Conservation (phyloP, 176 grass and related monocot genomes). For the Ensete ventricosum region DNA sequence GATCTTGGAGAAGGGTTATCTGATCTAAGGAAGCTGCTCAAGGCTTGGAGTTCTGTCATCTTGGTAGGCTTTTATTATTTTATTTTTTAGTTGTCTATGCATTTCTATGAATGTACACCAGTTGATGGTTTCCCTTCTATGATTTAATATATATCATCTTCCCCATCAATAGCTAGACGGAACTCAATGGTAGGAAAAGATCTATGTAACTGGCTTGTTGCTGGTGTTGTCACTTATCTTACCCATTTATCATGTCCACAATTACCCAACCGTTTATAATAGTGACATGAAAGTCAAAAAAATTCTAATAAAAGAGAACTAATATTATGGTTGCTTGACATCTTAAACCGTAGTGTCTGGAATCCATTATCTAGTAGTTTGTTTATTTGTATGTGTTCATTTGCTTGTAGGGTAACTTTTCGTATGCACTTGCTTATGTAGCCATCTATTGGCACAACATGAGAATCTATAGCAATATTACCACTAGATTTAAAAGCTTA, state of each 20-base stretch:
- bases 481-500: too few relatives aligned
- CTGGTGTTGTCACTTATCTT: too few relatives aligned
- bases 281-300: too few relatives aligned
- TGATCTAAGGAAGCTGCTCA: slow-evolving; percentile 49
- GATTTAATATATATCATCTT: not conserved
- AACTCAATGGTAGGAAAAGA: not conserved
- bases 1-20: slow-evolving; percentile 37
- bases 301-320: not conserved
- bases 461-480: too few relatives aligned
- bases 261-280: too few relatives aligned
- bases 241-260: too few relatives aligned
- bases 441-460: too few relatives aligned
- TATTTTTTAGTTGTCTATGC: not conserved
- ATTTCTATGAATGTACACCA: not conserved
- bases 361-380: too few relatives aligned
- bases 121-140: not conserved
- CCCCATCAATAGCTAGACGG: not conserved
- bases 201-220: not conserved
- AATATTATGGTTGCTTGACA: not conserved
- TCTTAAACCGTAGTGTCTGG: not conserved
- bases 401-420: too few relatives aligned
- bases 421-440: too few relatives aligned
- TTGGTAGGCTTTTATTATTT: slow-evolving; percentile 36
- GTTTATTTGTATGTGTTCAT: too few relatives aligned
- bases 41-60: slow-evolving; percentile 62